Conservation (phyloP, 805 yeast species). For the Metschnikowia peoriensis region DNA sequence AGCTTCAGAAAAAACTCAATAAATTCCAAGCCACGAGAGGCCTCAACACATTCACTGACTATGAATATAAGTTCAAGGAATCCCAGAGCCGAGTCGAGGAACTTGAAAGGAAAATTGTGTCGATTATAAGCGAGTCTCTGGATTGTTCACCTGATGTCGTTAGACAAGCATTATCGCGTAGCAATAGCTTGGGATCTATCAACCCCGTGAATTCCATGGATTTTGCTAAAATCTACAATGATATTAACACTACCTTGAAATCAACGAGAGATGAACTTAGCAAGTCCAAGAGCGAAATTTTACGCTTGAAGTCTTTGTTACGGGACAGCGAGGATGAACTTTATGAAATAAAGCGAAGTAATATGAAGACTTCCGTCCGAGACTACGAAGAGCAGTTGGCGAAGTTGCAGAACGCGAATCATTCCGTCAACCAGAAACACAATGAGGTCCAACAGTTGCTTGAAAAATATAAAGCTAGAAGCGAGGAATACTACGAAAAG, state of each 20-base stretch:
- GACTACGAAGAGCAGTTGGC: constrained; percentile 40
- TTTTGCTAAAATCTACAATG: constrained; percentile 49
- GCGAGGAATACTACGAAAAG: constrained; percentile 71
- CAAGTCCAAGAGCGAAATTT: constrained; percentile 40
- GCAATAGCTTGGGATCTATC: constrained; percentile 35
- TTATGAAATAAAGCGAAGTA: constrained; percentile 41
- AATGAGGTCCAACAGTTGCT: constrained; percentile 40
- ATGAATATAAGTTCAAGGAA: constrained; percentile 35
- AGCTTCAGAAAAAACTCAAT: constrained; percentile 42
- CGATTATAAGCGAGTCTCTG: constrained; percentile 8
- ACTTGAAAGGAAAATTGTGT: constrained; percentile 29
- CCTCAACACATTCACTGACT: constrained; percentile 31
- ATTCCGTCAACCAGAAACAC: constrained; percentile 55
- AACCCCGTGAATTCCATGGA: constrained; percentile 32
- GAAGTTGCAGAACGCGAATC: constrained; percentile 55
- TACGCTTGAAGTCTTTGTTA: constrained; percentile 40
- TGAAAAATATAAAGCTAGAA: constrained; percentile 59
- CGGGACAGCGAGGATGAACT: constrained; percentile 44
- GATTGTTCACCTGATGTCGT: constrained; percentile 6
- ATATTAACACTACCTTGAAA: constrained; percentile 44
- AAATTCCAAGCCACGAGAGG: constrained; percentile 43
- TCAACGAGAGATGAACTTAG: constrained; percentile 44
- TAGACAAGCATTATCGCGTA: constrained; percentile 22
- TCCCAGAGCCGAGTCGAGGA: constrained; percentile 33
- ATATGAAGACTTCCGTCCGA: constrained; percentile 35